These are phyloP conservation scores for Paecilomyces variotii DNA, from an alignment of 2,329 filamentous ascomycete genomes.

Conservation along the genomic window DNA sequence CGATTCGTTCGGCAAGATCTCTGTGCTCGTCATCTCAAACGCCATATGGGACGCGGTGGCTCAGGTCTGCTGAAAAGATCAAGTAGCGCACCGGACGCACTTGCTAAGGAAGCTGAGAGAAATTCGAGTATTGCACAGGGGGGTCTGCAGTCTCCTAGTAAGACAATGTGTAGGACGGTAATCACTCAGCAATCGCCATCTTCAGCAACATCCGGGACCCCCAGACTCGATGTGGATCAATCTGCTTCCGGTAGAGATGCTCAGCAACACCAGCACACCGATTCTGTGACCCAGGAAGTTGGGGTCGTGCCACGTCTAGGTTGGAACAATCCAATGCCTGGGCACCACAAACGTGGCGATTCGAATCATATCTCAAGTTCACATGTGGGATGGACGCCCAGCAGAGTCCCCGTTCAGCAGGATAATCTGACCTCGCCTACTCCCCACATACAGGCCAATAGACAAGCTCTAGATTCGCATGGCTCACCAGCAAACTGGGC, in stretches of 20 bases:
- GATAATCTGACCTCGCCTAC: not conserved
- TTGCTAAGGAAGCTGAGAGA: constrained; percentile 11
- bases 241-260: not conserved
- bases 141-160: not conserved
- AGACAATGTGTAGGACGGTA: not conserved
- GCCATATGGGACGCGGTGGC: constrained; percentile 57
- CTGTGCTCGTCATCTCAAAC: constrained; percentile 74
- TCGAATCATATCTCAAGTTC: not conserved
- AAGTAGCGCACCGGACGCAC: constrained; percentile 34
- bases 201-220: not conserved
- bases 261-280: not conserved
- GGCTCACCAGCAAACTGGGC: not conserved
- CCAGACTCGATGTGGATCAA: not conserved
- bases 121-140: constrained; percentile 5
- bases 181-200: not conserved
- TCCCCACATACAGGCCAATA: not conserved
- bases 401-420: too few species aligned
- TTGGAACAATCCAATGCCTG: not conserved
- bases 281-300: not conserved
- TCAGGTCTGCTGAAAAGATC: constrained; percentile 42
- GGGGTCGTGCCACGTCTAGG: not conserved
- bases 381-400: not conserved
- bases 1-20: constrained; percentile 91
- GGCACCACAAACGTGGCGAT: not conserved
- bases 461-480: not conserved